Evolutionary conservation across 306 rosid genomes (phyloP).

Genomic region (Spatholobus suberectus): DNA sequence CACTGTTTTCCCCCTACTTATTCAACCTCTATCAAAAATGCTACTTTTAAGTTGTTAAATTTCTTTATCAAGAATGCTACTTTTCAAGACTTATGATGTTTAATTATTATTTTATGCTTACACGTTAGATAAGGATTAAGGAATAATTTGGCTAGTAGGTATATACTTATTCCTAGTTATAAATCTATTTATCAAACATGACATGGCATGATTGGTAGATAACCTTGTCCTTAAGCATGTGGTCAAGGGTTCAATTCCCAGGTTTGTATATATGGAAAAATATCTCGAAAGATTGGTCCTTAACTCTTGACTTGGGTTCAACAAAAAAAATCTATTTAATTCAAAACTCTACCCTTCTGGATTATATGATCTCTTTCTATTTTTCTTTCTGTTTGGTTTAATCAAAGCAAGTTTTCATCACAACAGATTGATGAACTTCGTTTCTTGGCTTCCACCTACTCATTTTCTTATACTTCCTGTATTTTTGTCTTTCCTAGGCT

Average conservation of each 20-base stretch:
- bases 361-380: neutral
- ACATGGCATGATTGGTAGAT: too few species aligned
- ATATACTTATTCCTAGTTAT: neutral
- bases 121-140: neutral
- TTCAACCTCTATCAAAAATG: too few species aligned
- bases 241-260: too few species aligned
- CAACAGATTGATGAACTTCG: neutral
- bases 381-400: neutral
- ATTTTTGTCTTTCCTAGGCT: conserved; percentile 57
- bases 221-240: too few species aligned
- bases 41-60: neutral
- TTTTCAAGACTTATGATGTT: neutral
- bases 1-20: too few species aligned
- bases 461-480: neutral
- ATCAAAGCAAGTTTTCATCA: neutral
- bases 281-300: too few species aligned
- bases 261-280: too few species aligned
- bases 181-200: too few species aligned
- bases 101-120: neutral
- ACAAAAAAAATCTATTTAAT: too few species aligned
- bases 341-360: neutral
- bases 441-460: neutral
- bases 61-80: neutral
- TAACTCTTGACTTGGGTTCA: too few species aligned
- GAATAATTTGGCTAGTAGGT: neutral